Conservation (phyloP, 2,329 filamentous ascomycete species). For the Cladophialophora bantiana region DNA sequence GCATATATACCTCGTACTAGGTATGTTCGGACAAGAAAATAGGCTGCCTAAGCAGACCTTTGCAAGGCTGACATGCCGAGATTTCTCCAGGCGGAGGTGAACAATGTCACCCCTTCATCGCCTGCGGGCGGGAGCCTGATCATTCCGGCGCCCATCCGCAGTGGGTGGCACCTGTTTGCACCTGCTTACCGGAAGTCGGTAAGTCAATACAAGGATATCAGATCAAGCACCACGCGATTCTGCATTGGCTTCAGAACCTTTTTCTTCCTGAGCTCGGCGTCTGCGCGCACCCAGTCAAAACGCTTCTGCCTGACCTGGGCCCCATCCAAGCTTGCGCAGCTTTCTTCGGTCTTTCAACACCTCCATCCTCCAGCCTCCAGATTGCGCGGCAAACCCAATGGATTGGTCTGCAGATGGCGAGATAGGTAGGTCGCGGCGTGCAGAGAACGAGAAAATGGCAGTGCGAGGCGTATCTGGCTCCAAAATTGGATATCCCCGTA, state of each 20-base stretch:
- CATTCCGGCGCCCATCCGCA: not conserved
- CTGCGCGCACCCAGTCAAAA: conserved; percentile 2
- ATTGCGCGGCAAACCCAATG: conserved; percentile 15
- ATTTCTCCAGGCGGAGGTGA: not conserved
- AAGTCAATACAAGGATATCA: conserved; percentile 3
- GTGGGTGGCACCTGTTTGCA: not conserved
- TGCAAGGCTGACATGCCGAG: not conserved
- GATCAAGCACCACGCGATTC: conserved; percentile 7
- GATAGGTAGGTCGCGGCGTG: not conserved
- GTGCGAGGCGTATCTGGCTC: not conserved
- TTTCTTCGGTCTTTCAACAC: conserved; percentile 6
- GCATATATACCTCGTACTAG: not conserved
- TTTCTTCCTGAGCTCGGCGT: not conserved
- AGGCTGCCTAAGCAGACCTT: not conserved
- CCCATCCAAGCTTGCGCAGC: conserved; percentile 5
- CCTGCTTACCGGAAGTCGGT: conserved; percentile 11
- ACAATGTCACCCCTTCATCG: not conserved
- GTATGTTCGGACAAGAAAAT: not conserved
- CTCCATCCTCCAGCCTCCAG: not conserved
- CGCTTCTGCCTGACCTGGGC: conserved; percentile 7
- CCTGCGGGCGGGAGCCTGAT: not conserved
- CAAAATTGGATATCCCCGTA: conserved; percentile 1
- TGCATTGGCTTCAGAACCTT: not conserved
- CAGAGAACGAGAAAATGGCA: not conserved
- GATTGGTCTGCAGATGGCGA: not conserved